Evolutionary conservation across 1,139 yeast species (phyloP), one percentile per base, ranked within the genome.

Genomic region (Pichia sp.): DNA sequence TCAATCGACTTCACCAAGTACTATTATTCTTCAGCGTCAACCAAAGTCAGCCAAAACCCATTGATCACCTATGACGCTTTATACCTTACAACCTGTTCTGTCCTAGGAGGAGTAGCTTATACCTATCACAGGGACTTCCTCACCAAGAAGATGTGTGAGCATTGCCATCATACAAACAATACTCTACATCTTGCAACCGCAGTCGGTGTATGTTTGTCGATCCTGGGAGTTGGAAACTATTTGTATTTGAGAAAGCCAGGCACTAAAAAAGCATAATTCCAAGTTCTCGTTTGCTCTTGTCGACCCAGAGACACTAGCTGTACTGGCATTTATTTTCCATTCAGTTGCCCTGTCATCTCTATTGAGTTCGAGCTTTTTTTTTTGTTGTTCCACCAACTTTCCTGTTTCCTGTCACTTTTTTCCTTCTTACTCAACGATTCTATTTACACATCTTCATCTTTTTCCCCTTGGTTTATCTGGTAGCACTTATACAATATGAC

Each of bases 211-310:
- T 42, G 49, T 16, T 43, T 53, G 12, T 55, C 53, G 3, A 40
- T 57, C 20, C 50, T 56, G 51, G 58, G 57, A 20, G 49, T 54
- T 17, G 61, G 61, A 30, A 57, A 58, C 34, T 57, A 49, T 27
- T 33, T 55, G 14, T 58, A 58, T 17, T 50, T 55, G 27, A 58
- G 51, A 31, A 50, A 54, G 14, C 29, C 49, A 45, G 47, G 36
- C 17, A 14, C 41, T 36, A 36, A 45, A 17, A 57, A 58, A 45
- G 46, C 51, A 17, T 16, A n/a, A 49, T 34, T 34, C 38, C 10
- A 34, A 34, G 38, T 34, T 34, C 4, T 12, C n/a, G 3, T 5
- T 34, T 5, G 38, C n/a, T 34, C n/a, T 12, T 38, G 9, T 38
- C 41, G 14, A 7, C 17, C 16, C 41, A n/a, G 14, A n/a, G 14